Evolutionary conservation across 2,329 filamentous ascomycete species (phyloP), one percentile per base, ranked within the genome.

Genomic region (Biscogniauxia mediterranea): DNA sequence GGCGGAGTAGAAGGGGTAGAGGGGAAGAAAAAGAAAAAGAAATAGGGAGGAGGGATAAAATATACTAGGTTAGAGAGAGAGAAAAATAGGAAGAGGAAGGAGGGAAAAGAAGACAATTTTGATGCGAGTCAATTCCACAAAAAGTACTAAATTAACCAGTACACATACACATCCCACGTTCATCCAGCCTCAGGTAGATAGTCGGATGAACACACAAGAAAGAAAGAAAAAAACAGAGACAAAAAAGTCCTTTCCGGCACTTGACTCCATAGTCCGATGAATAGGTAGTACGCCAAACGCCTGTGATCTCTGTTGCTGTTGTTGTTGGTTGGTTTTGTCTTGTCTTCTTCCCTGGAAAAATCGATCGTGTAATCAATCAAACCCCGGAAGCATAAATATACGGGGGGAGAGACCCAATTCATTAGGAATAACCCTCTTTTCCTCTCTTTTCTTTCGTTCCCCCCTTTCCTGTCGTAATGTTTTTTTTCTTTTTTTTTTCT

Each of bases 1-100:
- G 75, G 79, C 79, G 57, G 80, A 66, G 72, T 19, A 15, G 54
- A 53, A 38, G 23, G 23, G 5, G 54, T 52, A 38, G 23, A 5
- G 5, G 23, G 21, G 1, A 58, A 49, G 23, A 38, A 50, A 25
- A 42, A 52, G 56, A 58, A 46, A 56, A 42, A 1, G 21, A 51
- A 15, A 54, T 20, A 23, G 21, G 21, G n/a, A 50, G 20, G 13
- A 46, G 6, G 17, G 15, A n/a, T n/a, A 46, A 11, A 46, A 5
- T 9, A 32, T 32, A 23, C 23, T 23, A 23, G 28, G 3, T 32
- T 32, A 55, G n/a, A 38, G 19, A 42, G 32, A 42, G 5, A 55
- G 23, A 17, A n/a, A 51, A 51, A 51, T 19, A 21, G 13, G 13
- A 51, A 32, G 28, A 32, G 28, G 2, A 32, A 9, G 28, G 28